Base-by-base conservation (phyloP, 169 alveolate species). In the Plasmodium malariae region DNA sequence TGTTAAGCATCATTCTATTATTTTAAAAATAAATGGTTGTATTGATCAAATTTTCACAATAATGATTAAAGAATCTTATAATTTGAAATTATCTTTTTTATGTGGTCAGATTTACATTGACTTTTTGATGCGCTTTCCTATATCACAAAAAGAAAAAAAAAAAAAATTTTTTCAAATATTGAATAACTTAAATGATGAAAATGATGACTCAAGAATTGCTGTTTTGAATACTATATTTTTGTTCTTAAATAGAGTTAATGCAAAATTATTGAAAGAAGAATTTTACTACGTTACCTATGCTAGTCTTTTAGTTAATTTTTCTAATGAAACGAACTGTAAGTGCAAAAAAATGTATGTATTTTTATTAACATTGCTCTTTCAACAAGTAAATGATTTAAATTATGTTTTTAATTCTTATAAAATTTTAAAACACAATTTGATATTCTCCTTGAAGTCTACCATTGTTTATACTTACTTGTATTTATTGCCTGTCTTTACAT, bases 41-140 rank as follows among this genome's bases (percentile, higher is more conserved):
- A 37, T 86, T 28, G 87, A 86, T 24, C 74, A 86, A 65, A 86
- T 86, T 7, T 86, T 86, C 49, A 55, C 30, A 32, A 86, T 86
- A 30, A 86, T 86, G 92, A 57, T 86, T 69, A 76, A 69, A 70
- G 92, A 86, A 49, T 68, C 92, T 2, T 76, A 86, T 34, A 55
- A 86, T n/a, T 40, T 86, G 70, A 86, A 86, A 70, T 57, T 86
- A 59, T 62, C 92, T 28, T 86, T 86, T 86, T 48, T 86, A 37
- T 86, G 92, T 70, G 92, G 92, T 26, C 92, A 86, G 14, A 86
- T 86, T 32, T 86, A 86, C 57, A 72, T 86, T 26, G 74, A 86
- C n/a, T 86, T 69, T 86, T 86, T 86, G 17, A 55, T 86, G 78
- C 37, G 70, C 2, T 86, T 86, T 43, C 92, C 86, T 17, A 49